These are phyloP conservation scores for Tylopilus felleus DNA, from an alignment of 768 basidiomycete genomes.

Conservation along the genomic window DNA sequence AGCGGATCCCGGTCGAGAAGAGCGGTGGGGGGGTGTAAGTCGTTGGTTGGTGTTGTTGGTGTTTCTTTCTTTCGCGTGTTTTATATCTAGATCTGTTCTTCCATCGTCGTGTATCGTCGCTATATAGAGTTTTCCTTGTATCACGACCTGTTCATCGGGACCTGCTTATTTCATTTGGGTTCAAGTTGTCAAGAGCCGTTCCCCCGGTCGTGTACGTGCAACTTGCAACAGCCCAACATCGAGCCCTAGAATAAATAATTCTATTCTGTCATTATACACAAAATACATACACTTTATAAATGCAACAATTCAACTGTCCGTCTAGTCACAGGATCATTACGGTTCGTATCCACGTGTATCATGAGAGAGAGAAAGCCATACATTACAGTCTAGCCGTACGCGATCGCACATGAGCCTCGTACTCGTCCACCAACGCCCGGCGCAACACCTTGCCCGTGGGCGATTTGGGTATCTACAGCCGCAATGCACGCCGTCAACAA, in stretches of 20 bases:
- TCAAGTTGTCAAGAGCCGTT: no score
- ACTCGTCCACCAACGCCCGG: constrained; percentile 55
- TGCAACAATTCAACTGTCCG: no score
- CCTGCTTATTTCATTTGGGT: not conserved
- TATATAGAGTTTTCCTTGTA: not conserved
- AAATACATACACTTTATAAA: not conserved
- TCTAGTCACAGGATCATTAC: not conserved
- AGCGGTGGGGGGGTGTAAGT: constrained; percentile 30
- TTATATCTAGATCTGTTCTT: not conserved
- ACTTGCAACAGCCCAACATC: no score
- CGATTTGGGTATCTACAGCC: constrained; percentile 60
- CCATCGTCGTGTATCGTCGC: not conserved
- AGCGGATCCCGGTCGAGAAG: constrained; percentile 46
- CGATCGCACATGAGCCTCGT: constrained; percentile 37
- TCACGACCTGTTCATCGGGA: not conserved
- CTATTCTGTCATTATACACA: not conserved
- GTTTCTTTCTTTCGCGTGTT: not conserved
- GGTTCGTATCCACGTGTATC: not conserved
- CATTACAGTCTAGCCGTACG: constrained; percentile 25
- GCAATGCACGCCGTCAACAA: not conserved
- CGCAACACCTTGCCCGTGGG: constrained; percentile 73
- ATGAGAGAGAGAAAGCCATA: not conserved
- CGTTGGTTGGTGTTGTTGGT: not conserved
- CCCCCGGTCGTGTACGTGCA: no score
- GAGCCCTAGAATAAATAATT: no score